Conservation (phyloP, 306 rosid genomes). For the Lupinus albus region DNA sequence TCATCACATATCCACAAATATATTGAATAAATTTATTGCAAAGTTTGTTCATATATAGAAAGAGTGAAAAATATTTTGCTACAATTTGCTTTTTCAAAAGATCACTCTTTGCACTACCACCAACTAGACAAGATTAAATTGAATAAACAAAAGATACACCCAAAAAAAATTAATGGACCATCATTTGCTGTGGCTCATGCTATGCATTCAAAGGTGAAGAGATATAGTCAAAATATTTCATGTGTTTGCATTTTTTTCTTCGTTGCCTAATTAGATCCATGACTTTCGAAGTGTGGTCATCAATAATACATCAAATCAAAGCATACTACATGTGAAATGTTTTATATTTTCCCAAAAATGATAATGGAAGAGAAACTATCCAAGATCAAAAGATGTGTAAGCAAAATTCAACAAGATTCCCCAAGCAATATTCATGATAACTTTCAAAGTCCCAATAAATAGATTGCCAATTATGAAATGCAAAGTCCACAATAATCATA, state of each 20-base stretch:
- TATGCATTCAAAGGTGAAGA: no score
- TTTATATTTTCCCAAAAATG: conserved; percentile 12
- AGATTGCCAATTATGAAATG: conserved; percentile 48
- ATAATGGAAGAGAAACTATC: conserved; percentile 6
- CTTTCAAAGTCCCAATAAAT: conserved; percentile 53
- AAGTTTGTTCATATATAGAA: no score
- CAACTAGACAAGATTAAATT: no score
- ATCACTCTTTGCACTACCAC: no score
- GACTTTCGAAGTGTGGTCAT: conserved; percentile 12
- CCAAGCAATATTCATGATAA: conserved; percentile 48
- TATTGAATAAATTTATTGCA: no score
- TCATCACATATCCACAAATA: no score
- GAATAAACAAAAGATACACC: no score
- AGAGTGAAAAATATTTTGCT: no score
- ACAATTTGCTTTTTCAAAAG: no score
- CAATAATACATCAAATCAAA: conserved; percentile 35
- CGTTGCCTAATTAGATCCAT: conserved; percentile 11
- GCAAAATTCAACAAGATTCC: conserved; percentile 25
- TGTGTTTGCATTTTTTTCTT: not conserved
- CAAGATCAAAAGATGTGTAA: conserved; percentile 31
- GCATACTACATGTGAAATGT: conserved; percentile 34
- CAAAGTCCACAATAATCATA: conserved; percentile 44
- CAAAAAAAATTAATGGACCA: no score
- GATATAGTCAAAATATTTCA: no score
- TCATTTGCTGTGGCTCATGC: no score